Evolutionary conservation across 2,329 filamentous ascomycete genomes (phyloP), one percentile per base, ranked within the genome.

Genomic region (Paracoccidioides lutzii): DNA sequence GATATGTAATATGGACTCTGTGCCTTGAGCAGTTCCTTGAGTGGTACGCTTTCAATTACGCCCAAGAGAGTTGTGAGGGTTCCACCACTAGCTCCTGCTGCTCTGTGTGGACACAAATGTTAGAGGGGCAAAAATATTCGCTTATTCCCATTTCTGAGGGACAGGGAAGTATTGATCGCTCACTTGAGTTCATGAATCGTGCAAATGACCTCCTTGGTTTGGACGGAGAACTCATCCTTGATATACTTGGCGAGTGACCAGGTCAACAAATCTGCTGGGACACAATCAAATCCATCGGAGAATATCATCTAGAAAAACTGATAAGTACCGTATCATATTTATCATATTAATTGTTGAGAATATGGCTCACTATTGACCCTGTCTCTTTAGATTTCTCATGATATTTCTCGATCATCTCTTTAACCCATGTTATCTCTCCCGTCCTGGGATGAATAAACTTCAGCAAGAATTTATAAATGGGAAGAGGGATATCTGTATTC

Each of bases 11-110:
- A 82, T 15, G 78, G 79, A 49, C 74, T 70, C 65, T 74, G 71
- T 35, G 73, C 66, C 55, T 74, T 74, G 15, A 67, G 65, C 4
- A 83, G 61, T 37, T 81, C 70, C n/a, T 64, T 65, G 5, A 61
- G 65, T 62, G 69, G 77, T 74, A 60, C 72, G 61, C 57, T 75
- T 48, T 69, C 75, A 59, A 81, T 74, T 7, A 80, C 65, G 37
- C 73, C 78, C 12, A 96, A 68, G 3, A 83, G 73, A 0, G 88
- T 90, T 38, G 80, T 76, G 4, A 90, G 70, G 1, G 87, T 83
- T 40, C 81, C 81, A 33, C 81, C 81, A 54, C 78, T 81, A 3
- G 75, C 68, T 5, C 72, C 72, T 4, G 74, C 45, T 1, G 45
- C 32, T 56, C 59, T 61, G 15, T 28, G 41, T 49, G 42, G 52